Percentiles rank a stretch among this genome's conserved stretches.
These are phyloP conservation scores for Xylariaceae sp. DNA, from an alignment of 2,329 filamentous ascomycete genomes.

Conservation along the genomic window DNA sequence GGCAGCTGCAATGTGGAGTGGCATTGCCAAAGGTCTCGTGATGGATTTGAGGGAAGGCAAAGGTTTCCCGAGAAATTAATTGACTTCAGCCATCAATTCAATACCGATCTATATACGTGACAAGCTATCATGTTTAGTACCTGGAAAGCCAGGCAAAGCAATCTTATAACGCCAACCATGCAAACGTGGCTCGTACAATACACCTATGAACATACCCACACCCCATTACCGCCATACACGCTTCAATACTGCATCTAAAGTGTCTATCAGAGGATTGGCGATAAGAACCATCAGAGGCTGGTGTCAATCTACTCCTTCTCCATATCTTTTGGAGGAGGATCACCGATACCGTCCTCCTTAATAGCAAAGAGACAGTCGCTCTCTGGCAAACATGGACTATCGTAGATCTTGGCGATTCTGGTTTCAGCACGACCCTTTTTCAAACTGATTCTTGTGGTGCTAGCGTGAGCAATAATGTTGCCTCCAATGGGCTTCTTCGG, in stretches of 20 bases:
- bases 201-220: conserved; percentile 5
- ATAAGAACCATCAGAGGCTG: background rate
- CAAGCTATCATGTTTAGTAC: no score
- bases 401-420: conserved; percentile 97
- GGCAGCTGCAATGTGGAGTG: no score
- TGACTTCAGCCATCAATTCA: no score
- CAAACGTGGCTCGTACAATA: conserved; percentile 12
- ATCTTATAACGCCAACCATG: conserved; percentile 16
- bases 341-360: conserved; percentile 92
- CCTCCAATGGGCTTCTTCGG: conserved; percentile 99
- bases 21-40: no score
- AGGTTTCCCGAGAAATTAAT: no score
- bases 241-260: background rate
- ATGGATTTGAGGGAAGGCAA: no score
- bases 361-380: conserved; percentile 97
- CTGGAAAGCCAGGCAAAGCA: conserved; percentile 10
- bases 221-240: conserved; percentile 7
- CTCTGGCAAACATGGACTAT: conserved; percentile 94
- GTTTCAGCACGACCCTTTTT: conserved; percentile 97
- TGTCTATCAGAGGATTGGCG: background rate
- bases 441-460: conserved; percentile 87
- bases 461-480: conserved; percentile 97
- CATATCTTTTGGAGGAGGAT: conserved; percentile 90
- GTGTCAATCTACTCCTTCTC: conserved; percentile 57
- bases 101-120: no score